These are phyloP conservation scores for Plasmopara viticola DNA, from an alignment of 352 stramenopile genomes.

Conservation along the genomic window DNA sequence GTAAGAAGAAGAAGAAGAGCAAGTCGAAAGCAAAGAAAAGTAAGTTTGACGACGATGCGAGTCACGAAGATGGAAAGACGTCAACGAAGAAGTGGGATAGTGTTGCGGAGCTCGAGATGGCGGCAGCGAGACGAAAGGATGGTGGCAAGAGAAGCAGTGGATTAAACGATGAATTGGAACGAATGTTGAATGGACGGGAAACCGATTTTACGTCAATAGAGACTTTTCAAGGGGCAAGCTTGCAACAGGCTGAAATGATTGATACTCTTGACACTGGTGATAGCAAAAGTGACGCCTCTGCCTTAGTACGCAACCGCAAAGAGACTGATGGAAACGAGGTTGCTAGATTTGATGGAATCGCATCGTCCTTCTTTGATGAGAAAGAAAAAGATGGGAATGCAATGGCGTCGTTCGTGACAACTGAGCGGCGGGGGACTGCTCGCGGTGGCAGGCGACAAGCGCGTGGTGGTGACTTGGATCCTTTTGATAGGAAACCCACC, in stretches of 20 bases:
- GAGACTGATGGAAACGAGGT: conserved; percentile 4
- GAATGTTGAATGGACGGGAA: conserved; percentile 36
- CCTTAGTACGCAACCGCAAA: conserved; percentile 10
- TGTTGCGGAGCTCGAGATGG: conserved; percentile 21
- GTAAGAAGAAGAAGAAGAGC: conserved; percentile 36
- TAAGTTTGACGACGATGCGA: conserved; percentile 24
- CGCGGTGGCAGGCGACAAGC: conserved; percentile 19
- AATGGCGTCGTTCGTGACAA: conserved; percentile 19
- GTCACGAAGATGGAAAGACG: conserved; percentile 12
- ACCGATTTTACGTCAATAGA: conserved; percentile 2
- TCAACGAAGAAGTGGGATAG: conserved; percentile 24
- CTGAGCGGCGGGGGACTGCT: conserved; percentile 21
- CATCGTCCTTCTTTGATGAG: conserved; percentile 36
- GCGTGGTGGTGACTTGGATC: conserved; percentile 8
- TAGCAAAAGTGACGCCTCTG: not conserved
- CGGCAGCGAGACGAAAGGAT: conserved; percentile 35
- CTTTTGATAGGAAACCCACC: conserved; percentile 8
- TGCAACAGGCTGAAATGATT: conserved; percentile 15
- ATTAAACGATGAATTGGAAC: conserved; percentile 56
- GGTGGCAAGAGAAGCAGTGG: conserved; percentile 17
- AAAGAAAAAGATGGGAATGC: conserved; percentile 8
- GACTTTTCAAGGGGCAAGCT: conserved; percentile 7
- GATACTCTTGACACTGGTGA: conserved; percentile 6
- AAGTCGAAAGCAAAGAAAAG: conserved; percentile 44
- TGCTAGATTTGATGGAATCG: conserved; percentile 7